Percentiles rank a stretch among this genome's conserved stretches.
These are phyloP conservation scores for Tricholomella constricta DNA, from an alignment of 768 basidiomycete species.

Conservation along the genomic window DNA sequence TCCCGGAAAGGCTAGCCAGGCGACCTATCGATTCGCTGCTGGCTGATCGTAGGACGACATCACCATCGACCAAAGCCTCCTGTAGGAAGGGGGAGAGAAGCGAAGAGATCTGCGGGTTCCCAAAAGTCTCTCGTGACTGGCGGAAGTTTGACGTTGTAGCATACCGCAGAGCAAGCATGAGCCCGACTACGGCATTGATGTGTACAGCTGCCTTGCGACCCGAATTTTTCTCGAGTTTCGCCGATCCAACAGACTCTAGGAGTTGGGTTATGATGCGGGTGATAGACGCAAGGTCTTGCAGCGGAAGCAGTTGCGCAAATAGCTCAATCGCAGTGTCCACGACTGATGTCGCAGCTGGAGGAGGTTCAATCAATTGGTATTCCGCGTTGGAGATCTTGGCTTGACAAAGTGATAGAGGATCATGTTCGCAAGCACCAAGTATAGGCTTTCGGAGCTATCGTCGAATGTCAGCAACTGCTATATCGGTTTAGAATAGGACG, in stretches of 20 bases:
- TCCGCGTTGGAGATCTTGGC: slow-evolving; percentile 44
- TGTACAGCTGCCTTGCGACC: slow-evolving; percentile 84
- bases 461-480: slow-evolving; percentile 10
- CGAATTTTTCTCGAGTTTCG: slow-evolving; percentile 83
- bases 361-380: slow-evolving; percentile 56
- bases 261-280: slow-evolving; percentile 58
- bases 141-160: slow-evolving; percentile 54
- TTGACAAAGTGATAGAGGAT: slow-evolving; percentile 72
- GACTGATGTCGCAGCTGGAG: slow-evolving; percentile 78
- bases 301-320: slow-evolving; percentile 75
- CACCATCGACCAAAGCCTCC: slow-evolving; percentile 83
- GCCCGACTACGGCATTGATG: slow-evolving; percentile 76
- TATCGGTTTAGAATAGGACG: slow-evolving; percentile 22
- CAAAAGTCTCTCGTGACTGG: slow-evolving; percentile 67
- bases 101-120: slow-evolving; percentile 60
- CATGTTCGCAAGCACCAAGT: slow-evolving; percentile 83
- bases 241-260: slow-evolving; percentile 66
- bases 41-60: slow-evolving; percentile 70
- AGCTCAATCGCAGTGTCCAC: slow-evolving; percentile 90
- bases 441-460: slow-evolving; percentile 73
- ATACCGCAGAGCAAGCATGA: slow-evolving; percentile 68
- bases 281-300: slow-evolving; percentile 68
- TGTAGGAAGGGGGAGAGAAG: slow-evolving; percentile 74
- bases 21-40: slow-evolving; percentile 90
- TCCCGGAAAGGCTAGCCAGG: slow-evolving; percentile 80